phyloP scores from a whole-genome alignment of 176 grass and related monocot species.

The Olyra latifolia region DNA sequence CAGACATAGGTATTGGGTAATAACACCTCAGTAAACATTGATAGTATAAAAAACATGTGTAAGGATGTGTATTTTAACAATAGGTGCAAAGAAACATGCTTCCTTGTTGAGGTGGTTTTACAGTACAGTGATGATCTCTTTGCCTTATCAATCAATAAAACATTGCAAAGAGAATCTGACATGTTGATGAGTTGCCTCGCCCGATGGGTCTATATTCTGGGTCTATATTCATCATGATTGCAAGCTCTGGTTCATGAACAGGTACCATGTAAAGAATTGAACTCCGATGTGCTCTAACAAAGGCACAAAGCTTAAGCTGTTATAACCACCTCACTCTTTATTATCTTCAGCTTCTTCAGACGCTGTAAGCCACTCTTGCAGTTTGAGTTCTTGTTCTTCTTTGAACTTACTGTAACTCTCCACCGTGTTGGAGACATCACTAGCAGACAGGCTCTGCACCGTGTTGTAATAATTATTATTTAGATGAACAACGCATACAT shows the following conservation, averaged over 20 bases:
- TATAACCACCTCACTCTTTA: slow-evolving; percentile 14
- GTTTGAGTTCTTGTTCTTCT: slow-evolving; percentile 69
- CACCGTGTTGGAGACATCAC: slow-evolving; percentile 31
- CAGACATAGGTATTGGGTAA: not conserved
- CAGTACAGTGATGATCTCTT: not conserved
- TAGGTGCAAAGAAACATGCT: not conserved
- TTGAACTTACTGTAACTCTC: slow-evolving; percentile 75
- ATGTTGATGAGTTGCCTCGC: not conserved
- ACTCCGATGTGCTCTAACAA: not conserved
- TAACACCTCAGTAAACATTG: not conserved
- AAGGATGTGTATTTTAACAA: not conserved
- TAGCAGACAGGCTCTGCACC: slow-evolving; percentile 18
- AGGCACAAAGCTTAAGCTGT: not conserved
- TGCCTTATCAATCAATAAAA: not conserved
- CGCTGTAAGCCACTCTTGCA: slow-evolving; percentile 68
- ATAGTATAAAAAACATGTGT: not conserved
- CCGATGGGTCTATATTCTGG: not conserved
- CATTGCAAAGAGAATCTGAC: not conserved
- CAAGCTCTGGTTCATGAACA: slow-evolving; percentile 10
- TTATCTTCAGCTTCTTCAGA: slow-evolving; percentile 27
- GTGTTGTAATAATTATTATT: no score
- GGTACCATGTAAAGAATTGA: not conserved
- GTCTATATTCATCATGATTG: no score
- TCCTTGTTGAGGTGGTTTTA: not conserved
- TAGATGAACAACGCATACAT: no score